Conservation (phyloP, 169 alveolate species). For the Eimeria praecox region DNA sequence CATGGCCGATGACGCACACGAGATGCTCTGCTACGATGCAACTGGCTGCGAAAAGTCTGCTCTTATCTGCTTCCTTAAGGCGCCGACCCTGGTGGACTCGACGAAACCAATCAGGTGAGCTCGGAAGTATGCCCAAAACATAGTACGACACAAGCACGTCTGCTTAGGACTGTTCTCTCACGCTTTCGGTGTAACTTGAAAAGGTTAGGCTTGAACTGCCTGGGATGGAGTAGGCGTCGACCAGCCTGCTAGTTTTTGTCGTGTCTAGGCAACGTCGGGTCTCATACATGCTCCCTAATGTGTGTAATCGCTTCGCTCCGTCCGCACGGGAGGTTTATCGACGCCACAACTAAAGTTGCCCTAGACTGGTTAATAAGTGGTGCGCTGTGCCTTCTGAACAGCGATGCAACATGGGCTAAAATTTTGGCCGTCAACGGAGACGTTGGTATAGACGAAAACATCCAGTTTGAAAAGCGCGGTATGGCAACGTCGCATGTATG, state of each 20-base stretch:
- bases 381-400: not conserved
- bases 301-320: not conserved
- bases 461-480: not conserved
- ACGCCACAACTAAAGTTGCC: not conserved
- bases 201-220: not conserved
- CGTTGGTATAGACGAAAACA: not conserved
- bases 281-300: not conserved
- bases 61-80: constrained; percentile 23
- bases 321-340: not conserved
- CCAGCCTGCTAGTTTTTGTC: not conserved
- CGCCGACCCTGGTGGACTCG: constrained; percentile 1
- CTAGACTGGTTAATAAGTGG: not conserved
- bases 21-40: constrained; percentile 47
- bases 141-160: not conserved
- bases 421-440: not conserved
- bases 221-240: not conserved
- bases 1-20: constrained; percentile 26
- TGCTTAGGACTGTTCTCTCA: too few relatives aligned
- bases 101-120: constrained; percentile 45
- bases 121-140: not conserved
- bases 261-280: not conserved
- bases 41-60: constrained; percentile 47
- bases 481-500: not conserved
- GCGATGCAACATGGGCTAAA: not conserved
- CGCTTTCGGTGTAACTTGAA: too few relatives aligned